Percentiles rank a stretch among this genome's conserved stretches.
Evolutionary conservation across 2,329 filamentous ascomycete species (phyloP).

Genomic region (Diaporthe citri): DNA sequence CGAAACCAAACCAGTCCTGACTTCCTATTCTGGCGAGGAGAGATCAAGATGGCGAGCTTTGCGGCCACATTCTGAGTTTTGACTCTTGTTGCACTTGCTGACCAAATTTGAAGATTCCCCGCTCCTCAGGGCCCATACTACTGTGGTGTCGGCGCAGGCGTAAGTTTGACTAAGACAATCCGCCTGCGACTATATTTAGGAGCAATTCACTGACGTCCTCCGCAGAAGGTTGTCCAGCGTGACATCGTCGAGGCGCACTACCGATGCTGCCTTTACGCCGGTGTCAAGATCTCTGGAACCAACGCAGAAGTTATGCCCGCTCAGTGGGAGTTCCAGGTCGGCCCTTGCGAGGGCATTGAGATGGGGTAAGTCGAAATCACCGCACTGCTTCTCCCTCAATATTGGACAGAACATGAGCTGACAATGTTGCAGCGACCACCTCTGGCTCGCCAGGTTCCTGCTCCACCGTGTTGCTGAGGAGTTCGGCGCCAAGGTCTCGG

Average conservation of each 20-base stretch:
- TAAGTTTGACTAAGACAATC: neutral
- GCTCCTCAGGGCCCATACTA: slow-evolving; percentile 96
- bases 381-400: slow-evolving; percentile 48
- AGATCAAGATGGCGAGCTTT: slow-evolving; percentile 9
- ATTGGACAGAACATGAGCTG: slow-evolving; percentile 66
- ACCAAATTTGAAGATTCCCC: slow-evolving; percentile 75
- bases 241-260: slow-evolving; percentile 97
- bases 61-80: neutral
- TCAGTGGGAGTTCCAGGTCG: slow-evolving; percentile 98
- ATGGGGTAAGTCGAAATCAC: slow-evolving; percentile 62
- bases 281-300: slow-evolving; percentile 95
- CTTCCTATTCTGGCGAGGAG: neutral
- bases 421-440: slow-evolving; percentile 75
- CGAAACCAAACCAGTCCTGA: neutral
- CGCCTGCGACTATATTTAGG: no score
- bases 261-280: slow-evolving; percentile 77
- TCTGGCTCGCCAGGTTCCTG: slow-evolving; percentile 93
- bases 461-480: slow-evolving; percentile 91
- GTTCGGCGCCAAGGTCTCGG: slow-evolving; percentile 94
- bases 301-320: slow-evolving; percentile 99
- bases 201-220: neutral
- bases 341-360: slow-evolving; percentile 87
- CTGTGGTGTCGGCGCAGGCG: slow-evolving; percentile 94
- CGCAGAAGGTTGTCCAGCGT: slow-evolving; percentile 91
- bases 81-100: neutral